Percentiles rank a stretch among this genome's conserved stretches.
Conservation (phyloP, 305 asterid genomes). For the Euphrasia arctica region DNA sequence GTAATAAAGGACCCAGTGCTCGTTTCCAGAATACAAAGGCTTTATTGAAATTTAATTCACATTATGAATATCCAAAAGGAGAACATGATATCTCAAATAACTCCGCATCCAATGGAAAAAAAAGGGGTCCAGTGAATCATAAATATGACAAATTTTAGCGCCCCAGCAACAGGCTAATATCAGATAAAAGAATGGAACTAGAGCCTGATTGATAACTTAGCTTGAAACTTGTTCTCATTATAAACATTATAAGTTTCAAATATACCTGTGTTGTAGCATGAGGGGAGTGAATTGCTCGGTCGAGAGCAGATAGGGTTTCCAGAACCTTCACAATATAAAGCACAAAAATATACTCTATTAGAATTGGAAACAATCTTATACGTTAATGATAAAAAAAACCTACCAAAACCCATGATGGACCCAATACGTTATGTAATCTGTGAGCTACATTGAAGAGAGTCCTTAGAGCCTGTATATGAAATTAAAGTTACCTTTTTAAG, state of each 20-base stretch:
- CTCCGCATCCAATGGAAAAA: neutral
- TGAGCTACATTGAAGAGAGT: constrained; percentile 97
- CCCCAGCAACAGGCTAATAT: neutral
- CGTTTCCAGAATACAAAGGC: constrained; percentile 17
- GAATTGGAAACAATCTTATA: constrained; percentile 23
- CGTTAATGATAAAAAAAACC: constrained; percentile 26
- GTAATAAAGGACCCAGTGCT: constrained; percentile 10
- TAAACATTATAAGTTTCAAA: constrained; percentile 21
- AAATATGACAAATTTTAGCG: neutral
- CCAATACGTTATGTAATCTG: constrained; percentile 91
- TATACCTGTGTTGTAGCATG: constrained; percentile 95
- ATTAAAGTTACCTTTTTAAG: constrained; percentile 17
- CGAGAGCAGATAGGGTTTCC: constrained; percentile 96
- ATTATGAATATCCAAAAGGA: neutral
- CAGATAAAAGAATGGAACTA: constrained; percentile 15
- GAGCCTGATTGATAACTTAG: neutral
- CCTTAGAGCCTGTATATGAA: constrained; percentile 68
- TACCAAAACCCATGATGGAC: constrained; percentile 99
- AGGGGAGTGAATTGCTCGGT: constrained; percentile 94
- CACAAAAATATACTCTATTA: constrained; percentile 23
- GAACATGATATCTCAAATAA: neutral
- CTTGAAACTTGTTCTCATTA: constrained; percentile 18
- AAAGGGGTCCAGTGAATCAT: neutral
- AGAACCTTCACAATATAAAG: constrained; percentile 56
- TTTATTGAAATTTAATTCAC: neutral